Conservation (phyloP, 106 monocot genomes). For the Cymbidium sinense region DNA sequence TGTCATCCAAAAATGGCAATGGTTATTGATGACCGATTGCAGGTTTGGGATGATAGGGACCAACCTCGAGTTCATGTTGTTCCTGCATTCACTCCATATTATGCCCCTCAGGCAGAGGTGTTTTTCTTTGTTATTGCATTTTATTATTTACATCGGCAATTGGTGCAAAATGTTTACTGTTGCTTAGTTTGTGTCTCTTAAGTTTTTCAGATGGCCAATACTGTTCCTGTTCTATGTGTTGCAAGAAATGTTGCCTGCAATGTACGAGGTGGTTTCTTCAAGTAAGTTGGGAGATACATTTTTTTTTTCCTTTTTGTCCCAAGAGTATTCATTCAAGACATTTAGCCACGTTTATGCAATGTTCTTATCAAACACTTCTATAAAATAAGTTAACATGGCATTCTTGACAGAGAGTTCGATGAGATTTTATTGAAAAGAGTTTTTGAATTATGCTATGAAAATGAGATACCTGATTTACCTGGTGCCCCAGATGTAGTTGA, state of each 20-base stretch:
- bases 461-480: slow-evolving; percentile 68
- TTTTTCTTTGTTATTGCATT: neutral
- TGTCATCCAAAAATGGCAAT: slow-evolving; percentile 95
- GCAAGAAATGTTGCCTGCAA: slow-evolving; percentile 98
- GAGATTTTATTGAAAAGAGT: slow-evolving; percentile 56
- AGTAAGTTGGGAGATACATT: slow-evolving; percentile 25
- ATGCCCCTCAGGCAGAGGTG: slow-evolving; percentile 97
- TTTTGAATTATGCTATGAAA: slow-evolving; percentile 70
- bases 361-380: neutral
- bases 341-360: neutral
- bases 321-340: neutral
- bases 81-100: slow-evolving; percentile 86
- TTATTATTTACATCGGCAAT: neutral
- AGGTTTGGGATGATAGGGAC: slow-evolving; percentile 92
- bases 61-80: slow-evolving; percentile 95
- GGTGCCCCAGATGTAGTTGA: slow-evolving; percentile 77
- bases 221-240: slow-evolving; percentile 84
- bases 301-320: neutral
- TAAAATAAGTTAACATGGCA: neutral
- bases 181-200: neutral
- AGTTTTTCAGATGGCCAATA: slow-evolving; percentile 45
- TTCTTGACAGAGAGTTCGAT: slow-evolving; percentile 80
- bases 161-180: neutral
- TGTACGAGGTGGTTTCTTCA: slow-evolving; percentile 92
- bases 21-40: slow-evolving; percentile 90